Conservation (phyloP, 306 rosid species). For the Cicer bijugum region DNA sequence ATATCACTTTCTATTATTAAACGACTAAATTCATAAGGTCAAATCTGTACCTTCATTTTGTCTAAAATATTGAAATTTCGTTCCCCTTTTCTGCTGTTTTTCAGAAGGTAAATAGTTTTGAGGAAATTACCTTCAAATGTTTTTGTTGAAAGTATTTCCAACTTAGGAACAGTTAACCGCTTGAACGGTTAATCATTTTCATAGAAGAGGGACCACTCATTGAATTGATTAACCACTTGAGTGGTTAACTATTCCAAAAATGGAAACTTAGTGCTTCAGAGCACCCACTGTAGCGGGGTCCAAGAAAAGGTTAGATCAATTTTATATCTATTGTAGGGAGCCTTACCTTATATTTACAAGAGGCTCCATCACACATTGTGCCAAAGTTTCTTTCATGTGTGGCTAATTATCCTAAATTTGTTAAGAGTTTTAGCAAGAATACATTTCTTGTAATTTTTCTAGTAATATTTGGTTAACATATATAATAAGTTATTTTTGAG, state of each 20-base stretch:
- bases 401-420: conserved; percentile 12
- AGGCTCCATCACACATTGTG: not conserved
- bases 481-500: not conserved
- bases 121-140: conserved; percentile 1
- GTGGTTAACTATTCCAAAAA: not conserved
- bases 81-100: not conserved
- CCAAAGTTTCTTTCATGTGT: not conserved
- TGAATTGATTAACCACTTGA: conserved; percentile 10
- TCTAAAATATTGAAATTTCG: too few species aligned
- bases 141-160: conserved; percentile 9
- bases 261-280: not conserved
- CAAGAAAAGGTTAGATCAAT: too few species aligned
- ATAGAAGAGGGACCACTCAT: not conserved
- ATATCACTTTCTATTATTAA: conserved; percentile 1
- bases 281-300: not conserved
- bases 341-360: not conserved
- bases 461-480: not conserved
- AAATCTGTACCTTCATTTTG: too few species aligned
- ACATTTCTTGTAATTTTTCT: conserved; percentile 12
- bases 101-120: conserved; percentile 18
- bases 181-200: not conserved
- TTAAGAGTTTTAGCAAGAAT: conserved; percentile 8
- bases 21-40: not conserved
- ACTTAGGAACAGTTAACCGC: not conserved
- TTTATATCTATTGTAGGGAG: not conserved